Conservation (phyloP, 805 yeast genomes). For the Nakazawaea anatomiae region DNA sequence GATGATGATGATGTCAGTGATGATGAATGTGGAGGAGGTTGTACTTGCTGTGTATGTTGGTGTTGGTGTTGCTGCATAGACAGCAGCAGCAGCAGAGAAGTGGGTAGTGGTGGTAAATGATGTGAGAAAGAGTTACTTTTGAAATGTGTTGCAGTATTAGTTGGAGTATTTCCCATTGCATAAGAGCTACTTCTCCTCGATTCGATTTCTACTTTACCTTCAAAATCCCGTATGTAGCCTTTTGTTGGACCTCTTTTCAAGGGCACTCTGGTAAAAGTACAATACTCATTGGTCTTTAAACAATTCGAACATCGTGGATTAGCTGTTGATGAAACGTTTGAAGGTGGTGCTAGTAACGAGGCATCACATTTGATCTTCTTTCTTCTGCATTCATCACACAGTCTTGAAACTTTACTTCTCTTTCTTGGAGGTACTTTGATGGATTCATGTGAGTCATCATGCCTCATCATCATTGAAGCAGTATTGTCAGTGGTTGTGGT, state of each 20-base stretch:
- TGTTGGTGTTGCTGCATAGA: conserved; percentile 7
- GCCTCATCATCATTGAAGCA: not conserved
- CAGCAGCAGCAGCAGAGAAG: not conserved
- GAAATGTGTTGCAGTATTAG: not conserved
- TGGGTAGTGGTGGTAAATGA: conserved; percentile 9
- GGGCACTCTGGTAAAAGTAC: conserved; percentile 68
- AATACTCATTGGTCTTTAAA: conserved; percentile 48
- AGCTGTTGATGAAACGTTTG: conserved; percentile 39
- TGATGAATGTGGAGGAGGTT: conserved; percentile 1
- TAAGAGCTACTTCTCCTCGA: conserved; percentile 1
- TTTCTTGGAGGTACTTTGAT: conserved; percentile 31
- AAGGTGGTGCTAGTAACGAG: conserved; percentile 15
- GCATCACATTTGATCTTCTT: conserved; percentile 73
- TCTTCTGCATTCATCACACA: conserved; percentile 75
- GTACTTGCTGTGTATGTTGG: not conserved
- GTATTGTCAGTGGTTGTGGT: not conserved
- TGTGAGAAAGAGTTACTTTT: conserved; percentile 2
- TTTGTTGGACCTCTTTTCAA: conserved; percentile 76
- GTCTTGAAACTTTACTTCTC: conserved; percentile 69
- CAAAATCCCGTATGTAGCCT: conserved; percentile 50
- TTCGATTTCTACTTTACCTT: conserved; percentile 26
- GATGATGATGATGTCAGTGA: conserved; percentile 10
- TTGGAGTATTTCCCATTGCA: not conserved
- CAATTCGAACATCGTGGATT: conserved; percentile 58
- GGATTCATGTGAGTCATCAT: conserved; percentile 2